phyloP scores from a whole-genome alignment of 768 basidiomycete species.

The Tulasnella sp. region DNA sequence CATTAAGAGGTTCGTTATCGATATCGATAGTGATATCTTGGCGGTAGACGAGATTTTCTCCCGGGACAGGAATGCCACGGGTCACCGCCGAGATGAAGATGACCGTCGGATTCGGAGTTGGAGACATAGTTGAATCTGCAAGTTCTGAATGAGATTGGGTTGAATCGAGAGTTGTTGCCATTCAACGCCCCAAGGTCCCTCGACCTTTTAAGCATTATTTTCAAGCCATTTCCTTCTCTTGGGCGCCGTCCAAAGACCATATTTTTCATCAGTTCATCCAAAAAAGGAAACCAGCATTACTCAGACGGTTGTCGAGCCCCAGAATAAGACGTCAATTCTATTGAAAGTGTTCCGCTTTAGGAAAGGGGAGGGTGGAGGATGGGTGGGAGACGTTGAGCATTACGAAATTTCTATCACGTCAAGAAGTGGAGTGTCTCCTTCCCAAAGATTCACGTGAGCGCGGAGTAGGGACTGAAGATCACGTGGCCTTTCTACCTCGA shows the following conservation, averaged over 20 bases:
- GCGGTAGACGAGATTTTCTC: slow-evolving; percentile 1
- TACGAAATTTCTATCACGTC: neutral
- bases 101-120: neutral
- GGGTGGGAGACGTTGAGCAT: neutral
- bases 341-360: neutral
- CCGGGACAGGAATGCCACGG: slow-evolving; percentile 8
- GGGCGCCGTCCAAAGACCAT: neutral
- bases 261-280: neutral
- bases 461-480: too few relatives aligned
- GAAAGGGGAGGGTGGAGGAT: neutral
- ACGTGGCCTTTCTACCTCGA: too few relatives aligned
- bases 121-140: neutral
- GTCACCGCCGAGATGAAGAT: neutral
- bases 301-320: neutral
- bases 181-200: neutral
- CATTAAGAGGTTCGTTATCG: slow-evolving; percentile 6
- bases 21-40: slow-evolving; percentile 13
- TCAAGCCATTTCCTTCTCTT: neutral
- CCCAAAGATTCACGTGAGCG: too few relatives aligned
- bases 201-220: neutral
- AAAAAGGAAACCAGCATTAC: neutral
- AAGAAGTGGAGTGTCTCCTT: neutral
- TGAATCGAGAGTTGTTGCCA: neutral
- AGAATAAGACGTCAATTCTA: neutral
- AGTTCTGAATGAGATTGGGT: neutral